Base-by-base conservation (phyloP, 1,139 yeast species). In the Arxiozyma bovina region DNA sequence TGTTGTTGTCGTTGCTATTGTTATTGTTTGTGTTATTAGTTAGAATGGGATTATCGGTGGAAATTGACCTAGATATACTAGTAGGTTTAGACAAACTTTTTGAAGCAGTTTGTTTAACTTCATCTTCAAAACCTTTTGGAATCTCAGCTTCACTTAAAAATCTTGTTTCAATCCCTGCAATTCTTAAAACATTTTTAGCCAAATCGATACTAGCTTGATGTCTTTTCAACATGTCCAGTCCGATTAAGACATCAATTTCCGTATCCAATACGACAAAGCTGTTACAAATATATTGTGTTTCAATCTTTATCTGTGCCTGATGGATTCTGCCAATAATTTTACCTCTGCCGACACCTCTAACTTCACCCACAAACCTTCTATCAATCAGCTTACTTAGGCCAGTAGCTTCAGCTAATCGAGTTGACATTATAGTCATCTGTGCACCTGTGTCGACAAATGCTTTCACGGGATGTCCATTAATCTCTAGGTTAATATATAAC, bases 381-480 rank as follows among this genome's bases (percentile, higher is more conserved):
- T 93, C 99, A n/a, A 93, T 82, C 54, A 90, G 73, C 60, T 86
- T 81, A 25, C 82, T 73, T 47, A 93, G 73, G 0, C 88, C 87
- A 54, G 93, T 81, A 55, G 75, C 74, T 59, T 85, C 86, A 0
- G 96, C 96, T 60, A 93, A 75, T 47, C 74, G 72, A 0, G 96
- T 87, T 22, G 90, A 82, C 68, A 85, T 85, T 51, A 91, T 85
- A 0, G 99, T 90, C 46, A 82, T 77, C 69, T 90, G 97, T 0
- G 99, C 99, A 1, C 99, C 99, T 0, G 97, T 83, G 68, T 93
- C 99, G 12, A 93, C 96, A 74, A 93, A 88, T 0, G 98, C 98
- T 68, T 88, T 88, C 9, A 90, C 87, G 25, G 83, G 81, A 51
- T 78, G 77, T 0, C 94, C 93, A 64, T 91, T 90, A 27, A 93